Base-by-base conservation (phyloP, 345 rosid species). In the Salix arbutifolia region DNA sequence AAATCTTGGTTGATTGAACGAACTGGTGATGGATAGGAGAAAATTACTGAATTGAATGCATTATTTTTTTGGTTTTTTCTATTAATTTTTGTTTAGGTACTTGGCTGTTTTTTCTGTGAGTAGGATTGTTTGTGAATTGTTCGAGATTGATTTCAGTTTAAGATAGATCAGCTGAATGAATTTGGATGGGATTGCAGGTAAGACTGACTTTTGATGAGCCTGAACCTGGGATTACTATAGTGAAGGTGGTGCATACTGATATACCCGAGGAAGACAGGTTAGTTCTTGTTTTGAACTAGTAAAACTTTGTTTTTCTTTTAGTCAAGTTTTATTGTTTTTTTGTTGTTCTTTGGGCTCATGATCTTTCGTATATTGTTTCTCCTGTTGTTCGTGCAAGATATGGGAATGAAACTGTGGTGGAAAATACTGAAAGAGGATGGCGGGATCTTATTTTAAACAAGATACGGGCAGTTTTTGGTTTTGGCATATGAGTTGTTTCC, bases 401-500 rank as follows among this genome's bases (percentile, higher is more conserved):
- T 74, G 99, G 97, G 64, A 96, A 96, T 84, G 89, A 95, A 1
- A 96, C 97, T 31, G 97, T 96, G 76, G 97, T 84, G 83, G 98
- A 92, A 81, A 96, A 93, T 87, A 96, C 98, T 0, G 95, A 96
- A 89, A 90, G 97, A 83, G 98, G 99, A 75, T 93, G 99, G 99
- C 86, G 95, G 68, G 94, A 92, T 82, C 93, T 90, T 44, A 96
- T 93, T 52, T 91, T 96, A 87, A 86, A 96, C 38, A 91, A 83
- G 89, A 91, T 96, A 77, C 90, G 97, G 10, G 94, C 98, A 8
- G 92, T 91, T 73, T 93, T 96, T 67, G 97, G 98, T 75, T 96
- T 93, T 85, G 98, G 80, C 77, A 78, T 82, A 21, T 82, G 79
- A 82, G 65, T 25, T 4, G 18, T 64, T 67, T 31, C 5, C 18